Conservation (phyloP, 2,329 filamentous ascomycete genomes). For the Aspergillus novofumigatus region DNA sequence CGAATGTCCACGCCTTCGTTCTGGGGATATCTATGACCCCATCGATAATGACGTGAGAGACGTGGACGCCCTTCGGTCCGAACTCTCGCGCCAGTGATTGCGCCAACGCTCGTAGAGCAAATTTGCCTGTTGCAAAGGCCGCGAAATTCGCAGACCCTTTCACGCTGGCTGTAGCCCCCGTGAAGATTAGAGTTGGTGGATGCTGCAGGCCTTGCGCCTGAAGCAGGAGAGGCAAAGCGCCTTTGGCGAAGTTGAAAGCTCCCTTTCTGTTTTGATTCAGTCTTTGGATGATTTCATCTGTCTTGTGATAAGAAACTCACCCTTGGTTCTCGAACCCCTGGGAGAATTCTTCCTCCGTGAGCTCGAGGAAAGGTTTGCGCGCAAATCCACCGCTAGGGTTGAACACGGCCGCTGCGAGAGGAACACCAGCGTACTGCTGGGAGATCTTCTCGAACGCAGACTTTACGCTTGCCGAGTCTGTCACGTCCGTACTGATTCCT, state of each 20-base stretch:
- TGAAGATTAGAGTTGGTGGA: conserved; percentile 78
- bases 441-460: conserved; percentile 53
- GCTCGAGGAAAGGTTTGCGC: conserved; percentile 58
- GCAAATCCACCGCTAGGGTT: conserved; percentile 57
- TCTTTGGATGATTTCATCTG: not conserved
- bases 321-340: conserved; percentile 48
- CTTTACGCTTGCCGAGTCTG: conserved; percentile 50
- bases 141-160: conserved; percentile 67
- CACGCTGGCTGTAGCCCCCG: conserved; percentile 77
- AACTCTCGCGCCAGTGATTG: conserved; percentile 80
- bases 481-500: conserved; percentile 58
- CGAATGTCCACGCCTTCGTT: conserved; percentile 58
- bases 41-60: conserved; percentile 77
- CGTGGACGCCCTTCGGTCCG: conserved; percentile 76
- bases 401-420: conserved; percentile 54
- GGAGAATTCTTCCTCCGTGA: conserved; percentile 55
- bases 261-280: conserved; percentile 43
- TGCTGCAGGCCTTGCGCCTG: conserved; percentile 53
- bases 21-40: conserved; percentile 78
- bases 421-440: conserved; percentile 46
- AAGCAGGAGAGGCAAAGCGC: conserved; percentile 65
- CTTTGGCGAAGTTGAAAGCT: conserved; percentile 72
- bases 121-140: conserved; percentile 74
- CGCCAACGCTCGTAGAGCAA: conserved; percentile 67
- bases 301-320: conserved; percentile 31